Evolutionary conservation across 108 stramenopile species (phyloP).

Genomic region (Pseudonitzschia multistriata): DNA sequence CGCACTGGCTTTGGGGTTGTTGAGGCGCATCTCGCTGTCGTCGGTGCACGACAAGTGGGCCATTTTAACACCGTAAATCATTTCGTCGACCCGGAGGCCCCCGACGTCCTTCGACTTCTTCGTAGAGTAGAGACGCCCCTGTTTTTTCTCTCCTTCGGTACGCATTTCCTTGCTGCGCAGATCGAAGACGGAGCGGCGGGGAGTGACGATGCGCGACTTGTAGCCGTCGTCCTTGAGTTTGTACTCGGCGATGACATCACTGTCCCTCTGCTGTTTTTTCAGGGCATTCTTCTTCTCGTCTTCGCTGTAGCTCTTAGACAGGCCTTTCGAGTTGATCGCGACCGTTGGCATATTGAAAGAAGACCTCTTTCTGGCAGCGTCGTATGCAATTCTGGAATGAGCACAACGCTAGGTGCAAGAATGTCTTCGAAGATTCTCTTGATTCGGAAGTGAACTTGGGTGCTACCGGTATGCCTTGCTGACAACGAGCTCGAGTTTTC

Average conservation of each 20-base stretch:
- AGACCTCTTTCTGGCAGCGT: neutral
- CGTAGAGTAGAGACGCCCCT: conserved; percentile 24
- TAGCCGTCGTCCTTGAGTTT: neutral
- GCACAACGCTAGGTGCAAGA: too few relatives aligned
- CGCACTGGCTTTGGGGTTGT: neutral
- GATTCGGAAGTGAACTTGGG: too few relatives aligned
- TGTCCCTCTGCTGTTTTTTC: neutral
- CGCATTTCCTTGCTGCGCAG: neutral
- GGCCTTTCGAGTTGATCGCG: neutral
- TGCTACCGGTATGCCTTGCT: too few relatives aligned
- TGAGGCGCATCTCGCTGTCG: conserved; percentile 17
- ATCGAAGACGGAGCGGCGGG: conserved; percentile 7
- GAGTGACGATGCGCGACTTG: neutral
- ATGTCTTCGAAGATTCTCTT: too few relatives aligned
- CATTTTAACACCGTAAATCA: conserved; percentile 36
- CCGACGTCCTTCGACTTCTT: conserved; percentile 21
- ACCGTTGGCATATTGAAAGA: neutral
- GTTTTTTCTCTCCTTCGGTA: neutral
- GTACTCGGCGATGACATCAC: neutral
- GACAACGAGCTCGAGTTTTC: too few relatives aligned
- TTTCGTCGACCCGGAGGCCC: conserved; percentile 28
- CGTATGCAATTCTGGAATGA: neutral
- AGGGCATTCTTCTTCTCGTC: neutral
- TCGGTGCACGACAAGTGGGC: conserved; percentile 38
- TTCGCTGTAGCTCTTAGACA: neutral